These are phyloP conservation scores for Paramecium tetraurelia DNA, from an alignment of 73 alveolate genomes.

Conservation along the genomic window DNA sequence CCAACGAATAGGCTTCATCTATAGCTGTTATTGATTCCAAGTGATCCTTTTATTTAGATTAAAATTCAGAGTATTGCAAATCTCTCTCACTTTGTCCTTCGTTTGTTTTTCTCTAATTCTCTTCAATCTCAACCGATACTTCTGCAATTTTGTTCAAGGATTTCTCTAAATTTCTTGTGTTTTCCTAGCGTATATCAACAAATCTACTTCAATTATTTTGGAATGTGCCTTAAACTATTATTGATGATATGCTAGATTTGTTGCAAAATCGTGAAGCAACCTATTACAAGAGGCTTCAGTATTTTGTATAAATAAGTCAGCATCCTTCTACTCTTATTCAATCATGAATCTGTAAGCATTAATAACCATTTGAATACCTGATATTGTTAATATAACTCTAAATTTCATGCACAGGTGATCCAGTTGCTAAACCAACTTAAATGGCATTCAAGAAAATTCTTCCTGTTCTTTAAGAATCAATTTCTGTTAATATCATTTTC, in stretches of 20 bases:
- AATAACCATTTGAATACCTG: not conserved
- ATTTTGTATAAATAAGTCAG: constrained; percentile 5
- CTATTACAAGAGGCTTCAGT: not conserved
- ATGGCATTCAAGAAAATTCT: constrained; percentile 25
- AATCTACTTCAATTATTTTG: constrained; percentile 15
- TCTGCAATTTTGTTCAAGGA: constrained; percentile 45
- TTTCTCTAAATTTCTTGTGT: constrained; percentile 1
- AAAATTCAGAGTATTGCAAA: constrained; percentile 1
- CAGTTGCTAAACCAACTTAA: constrained; percentile 21
- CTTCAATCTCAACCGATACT: constrained; percentile 49
- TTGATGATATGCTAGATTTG: constrained; percentile 14
- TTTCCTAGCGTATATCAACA: not conserved
- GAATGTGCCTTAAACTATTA: constrained; percentile 20
- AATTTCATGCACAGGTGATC: constrained; percentile 46
- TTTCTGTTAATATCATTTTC: not conserved
- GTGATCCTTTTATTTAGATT: constrained; percentile 26
- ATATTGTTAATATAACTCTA: constrained; percentile 37
- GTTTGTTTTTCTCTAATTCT: constrained; percentile 7
- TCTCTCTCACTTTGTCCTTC: constrained; percentile 39
- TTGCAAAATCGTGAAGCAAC: constrained; percentile 34
- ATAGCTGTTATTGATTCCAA: not conserved
- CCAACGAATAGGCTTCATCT: constrained; percentile 40
- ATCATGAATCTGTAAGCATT: constrained; percentile 2
- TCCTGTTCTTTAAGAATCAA: not conserved
- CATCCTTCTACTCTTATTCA: constrained; percentile 39